These are phyloP conservation scores for Angomonas deanei DNA, from an alignment of 208 protist species.

Conservation along the genomic window DNA sequence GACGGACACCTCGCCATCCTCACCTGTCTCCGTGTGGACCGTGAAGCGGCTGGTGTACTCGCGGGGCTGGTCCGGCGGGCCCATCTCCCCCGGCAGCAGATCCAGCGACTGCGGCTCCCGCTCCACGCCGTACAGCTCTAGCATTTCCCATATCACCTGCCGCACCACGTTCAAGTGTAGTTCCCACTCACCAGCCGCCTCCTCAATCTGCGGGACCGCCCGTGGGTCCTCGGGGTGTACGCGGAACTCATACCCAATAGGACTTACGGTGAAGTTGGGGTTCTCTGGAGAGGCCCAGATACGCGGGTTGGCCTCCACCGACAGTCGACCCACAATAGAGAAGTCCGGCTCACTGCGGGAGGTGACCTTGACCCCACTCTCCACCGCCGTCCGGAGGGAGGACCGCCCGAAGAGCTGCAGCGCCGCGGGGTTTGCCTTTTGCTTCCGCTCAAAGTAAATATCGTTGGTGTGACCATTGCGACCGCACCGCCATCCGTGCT, in stretches of 20 bases:
- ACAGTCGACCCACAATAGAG: slow-evolving; percentile 59
- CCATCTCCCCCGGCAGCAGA: slow-evolving; percentile 65
- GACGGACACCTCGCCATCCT: slow-evolving; percentile 6
- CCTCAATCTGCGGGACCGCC: slow-evolving; percentile 66
- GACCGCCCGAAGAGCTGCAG: slow-evolving; percentile 55
- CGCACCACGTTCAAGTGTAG: slow-evolving; percentile 67
- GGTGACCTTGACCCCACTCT: slow-evolving; percentile 63
- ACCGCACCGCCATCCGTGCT: slow-evolving; percentile 87
- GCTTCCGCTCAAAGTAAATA: slow-evolving; percentile 89
- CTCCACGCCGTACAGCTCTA: slow-evolving; percentile 82
- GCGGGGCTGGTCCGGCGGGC: slow-evolving; percentile 48
- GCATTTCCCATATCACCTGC: slow-evolving; percentile 82
- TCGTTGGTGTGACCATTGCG: slow-evolving; percentile 73
- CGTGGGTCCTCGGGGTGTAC: slow-evolving; percentile 85
- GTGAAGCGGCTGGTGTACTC: slow-evolving; percentile 72
- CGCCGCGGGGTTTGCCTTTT: slow-evolving; percentile 54
- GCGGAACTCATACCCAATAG: slow-evolving; percentile 85
- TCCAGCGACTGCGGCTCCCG: slow-evolving; percentile 56
- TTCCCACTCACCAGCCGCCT: slow-evolving; percentile 65
- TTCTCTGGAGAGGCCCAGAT: slow-evolving; percentile 74
- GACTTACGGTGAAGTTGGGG: slow-evolving; percentile 57
- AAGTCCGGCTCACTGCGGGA: slow-evolving; percentile 76
- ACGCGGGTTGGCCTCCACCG: slow-evolving; percentile 54
- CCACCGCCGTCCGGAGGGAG: slow-evolving; percentile 29
- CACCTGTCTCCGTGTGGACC: slow-evolving; percentile 1